These are phyloP conservation scores for Gryganskiella cystojenkinii DNA, from an alignment of 192 early-diverging fungal species.

Conservation along the genomic window DNA sequence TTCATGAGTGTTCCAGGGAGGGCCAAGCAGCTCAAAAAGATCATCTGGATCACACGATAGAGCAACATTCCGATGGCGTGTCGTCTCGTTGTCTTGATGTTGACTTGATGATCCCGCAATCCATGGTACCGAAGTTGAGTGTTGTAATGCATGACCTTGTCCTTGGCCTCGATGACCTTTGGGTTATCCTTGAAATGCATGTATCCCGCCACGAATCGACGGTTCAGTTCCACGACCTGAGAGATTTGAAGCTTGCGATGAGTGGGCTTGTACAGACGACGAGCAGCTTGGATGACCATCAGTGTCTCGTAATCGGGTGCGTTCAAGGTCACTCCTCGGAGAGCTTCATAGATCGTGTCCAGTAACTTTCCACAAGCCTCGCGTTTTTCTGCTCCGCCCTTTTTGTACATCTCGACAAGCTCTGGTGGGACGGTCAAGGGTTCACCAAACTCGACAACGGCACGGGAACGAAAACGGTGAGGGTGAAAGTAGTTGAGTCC, in stretches of 20 bases:
- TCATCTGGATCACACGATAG: slow-evolving; percentile 73
- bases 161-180: slow-evolving; percentile 76
- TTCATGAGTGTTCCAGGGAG: slow-evolving; percentile 76
- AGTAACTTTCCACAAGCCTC: slow-evolving; percentile 81
- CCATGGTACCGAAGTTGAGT: slow-evolving; percentile 89
- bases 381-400: slow-evolving; percentile 84
- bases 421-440: slow-evolving; percentile 82
- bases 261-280: slow-evolving; percentile 89
- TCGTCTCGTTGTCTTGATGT: slow-evolving; percentile 76
- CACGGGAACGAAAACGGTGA: slow-evolving; percentile 91
- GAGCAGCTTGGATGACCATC: slow-evolving; percentile 93
- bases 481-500: slow-evolving; percentile 96
- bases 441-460: slow-evolving; percentile 95
- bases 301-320: slow-evolving; percentile 92
- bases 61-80: slow-evolving; percentile 72
- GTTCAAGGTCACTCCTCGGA: slow-evolving; percentile 90
- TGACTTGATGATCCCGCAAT: slow-evolving; percentile 95
- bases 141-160: slow-evolving; percentile 85
- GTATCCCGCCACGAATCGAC: slow-evolving; percentile 88
- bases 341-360: slow-evolving; percentile 75
- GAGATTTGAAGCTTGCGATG: slow-evolving; percentile 85
- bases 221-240: slow-evolving; percentile 86
- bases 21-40: slow-evolving; percentile 76
- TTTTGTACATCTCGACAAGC: slow-evolving; percentile 81
- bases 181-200: slow-evolving; percentile 84